Conservation (phyloP, 2,329 filamentous ascomycete genomes). For the Diaporthe sp. region DNA sequence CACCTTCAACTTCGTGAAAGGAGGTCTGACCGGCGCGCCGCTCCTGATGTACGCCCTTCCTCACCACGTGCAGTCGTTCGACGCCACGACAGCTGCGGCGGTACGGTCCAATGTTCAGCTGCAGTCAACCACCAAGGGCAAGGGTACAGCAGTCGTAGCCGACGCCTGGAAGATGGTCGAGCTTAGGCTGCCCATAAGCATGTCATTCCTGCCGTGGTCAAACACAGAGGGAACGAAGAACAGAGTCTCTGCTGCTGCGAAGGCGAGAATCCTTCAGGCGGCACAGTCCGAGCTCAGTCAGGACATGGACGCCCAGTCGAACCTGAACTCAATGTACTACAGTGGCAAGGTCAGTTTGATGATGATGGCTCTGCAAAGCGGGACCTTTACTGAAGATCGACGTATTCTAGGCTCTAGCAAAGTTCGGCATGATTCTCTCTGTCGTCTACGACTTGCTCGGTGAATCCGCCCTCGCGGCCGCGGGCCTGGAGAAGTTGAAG, state of each 20-base stretch:
- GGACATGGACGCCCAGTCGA: constrained; percentile 79
- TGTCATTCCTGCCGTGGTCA: constrained; percentile 86
- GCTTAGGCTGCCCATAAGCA: constrained; percentile 75
- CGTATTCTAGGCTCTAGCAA: constrained; percentile 72
- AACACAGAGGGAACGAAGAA: constrained; percentile 63
- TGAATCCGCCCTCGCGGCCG: constrained; percentile 68
- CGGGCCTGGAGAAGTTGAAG: constrained; percentile 74
- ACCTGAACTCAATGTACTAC: constrained; percentile 92
- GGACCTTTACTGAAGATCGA: constrained; percentile 24
- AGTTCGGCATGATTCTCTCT: constrained; percentile 80
- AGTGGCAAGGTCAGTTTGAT: constrained; percentile 78
- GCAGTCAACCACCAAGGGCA: constrained; percentile 87
- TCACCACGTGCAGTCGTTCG: constrained; percentile 86
- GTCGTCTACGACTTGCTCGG: constrained; percentile 74
- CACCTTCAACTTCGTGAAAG: constrained; percentile 79
- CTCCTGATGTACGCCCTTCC: constrained; percentile 90
- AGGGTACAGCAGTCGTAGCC: constrained; percentile 78
- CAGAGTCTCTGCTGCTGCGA: constrained; percentile 65
- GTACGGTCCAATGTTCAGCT: constrained; percentile 70
- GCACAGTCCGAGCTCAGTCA: constrained; percentile 82
- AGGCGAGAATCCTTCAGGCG: constrained; percentile 70
- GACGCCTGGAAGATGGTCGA: constrained; percentile 86
- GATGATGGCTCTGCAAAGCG: too few species aligned
- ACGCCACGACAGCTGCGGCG: constrained; percentile 64
- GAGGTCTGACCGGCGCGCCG: constrained; percentile 69